Evolutionary conservation across 352 stramenopile species (phyloP).

Genomic region (Ophiocytium majus): DNA sequence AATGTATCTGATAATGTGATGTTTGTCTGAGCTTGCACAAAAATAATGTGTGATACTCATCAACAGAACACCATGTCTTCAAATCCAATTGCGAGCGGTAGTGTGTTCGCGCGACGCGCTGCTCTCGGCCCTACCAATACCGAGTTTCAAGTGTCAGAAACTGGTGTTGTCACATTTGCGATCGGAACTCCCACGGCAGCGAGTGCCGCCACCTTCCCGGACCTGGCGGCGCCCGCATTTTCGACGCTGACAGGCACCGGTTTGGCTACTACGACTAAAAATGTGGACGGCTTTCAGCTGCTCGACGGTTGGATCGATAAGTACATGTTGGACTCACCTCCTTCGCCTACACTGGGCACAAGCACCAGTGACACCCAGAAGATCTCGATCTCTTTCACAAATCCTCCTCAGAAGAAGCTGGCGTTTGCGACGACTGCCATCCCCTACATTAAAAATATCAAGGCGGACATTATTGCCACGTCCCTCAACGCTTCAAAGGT

Average conservation of each 20-base stretch:
- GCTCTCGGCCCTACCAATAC: neutral
- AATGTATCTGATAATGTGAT: too few relatives aligned
- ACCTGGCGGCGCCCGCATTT: neutral
- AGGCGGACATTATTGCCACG: neutral
- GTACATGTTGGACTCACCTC: neutral
- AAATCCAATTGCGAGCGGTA: neutral
- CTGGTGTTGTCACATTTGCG: neutral
- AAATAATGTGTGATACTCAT: neutral
- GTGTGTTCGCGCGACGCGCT: neutral
- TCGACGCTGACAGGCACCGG: neutral
- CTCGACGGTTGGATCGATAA: neutral
- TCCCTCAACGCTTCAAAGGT: neutral
- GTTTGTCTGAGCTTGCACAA: neutral
- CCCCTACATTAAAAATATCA: neutral
- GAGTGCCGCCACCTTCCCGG: neutral
- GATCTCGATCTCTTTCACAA: neutral
- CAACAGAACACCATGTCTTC: neutral
- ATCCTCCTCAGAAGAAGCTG: neutral
- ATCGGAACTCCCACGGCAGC: neutral
- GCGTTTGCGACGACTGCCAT: neutral
- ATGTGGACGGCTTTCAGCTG: neutral
- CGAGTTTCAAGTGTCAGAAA: neutral
- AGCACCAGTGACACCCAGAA: neutral
- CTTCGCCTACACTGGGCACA: neutral
- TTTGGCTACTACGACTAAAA: neutral